Base-by-base conservation (phyloP, 306 rosid species). In the Prunus padus region DNA sequence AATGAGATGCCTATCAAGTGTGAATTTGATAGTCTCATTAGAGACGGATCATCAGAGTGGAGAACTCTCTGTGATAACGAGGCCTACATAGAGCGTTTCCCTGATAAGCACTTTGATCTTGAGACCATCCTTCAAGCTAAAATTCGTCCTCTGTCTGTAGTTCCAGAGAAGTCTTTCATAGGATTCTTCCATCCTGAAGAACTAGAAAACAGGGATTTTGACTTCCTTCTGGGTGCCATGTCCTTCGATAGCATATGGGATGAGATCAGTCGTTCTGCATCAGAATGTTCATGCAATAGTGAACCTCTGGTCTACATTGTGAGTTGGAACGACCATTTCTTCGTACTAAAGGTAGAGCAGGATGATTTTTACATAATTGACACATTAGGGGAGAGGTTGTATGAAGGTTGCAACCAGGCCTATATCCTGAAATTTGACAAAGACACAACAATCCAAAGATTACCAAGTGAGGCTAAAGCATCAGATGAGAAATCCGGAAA, bases 311-410 rank as follows among this genome's bases (percentile, higher is more conserved):
- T 76, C 44, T 83, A 80, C 62, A 80, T 83, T 2, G 73, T 83
- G 30, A 80, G 87, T 44, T 83, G 87, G 87, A 83, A 83, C 28
- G 87, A 83, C 69, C 87, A 83, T 72, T 83, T 83, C 49, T 83
- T 83, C 57, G 46, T 83, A 28, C 73, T 83, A 63, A 83, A 80
- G 59, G 82, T 76, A 31, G 82, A 83, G 33, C 79, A 25, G 7
- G 67, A 80, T 22, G 82, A 82, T 61, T 83, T 76, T 65, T 83
- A 83, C 82, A 76, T 83, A 37, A 76, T 83, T 2, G 87, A 83
- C 76, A 83, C 87, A 0, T 55, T 83, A 65, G 87, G 87, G 5
- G 87, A 83, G 82, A 77, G 87, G 79, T 79, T 83, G 22, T 67
- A 71, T 10, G 87, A 83, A 67, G 84, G 82, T 1, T 83, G 87